phyloP scores from a whole-genome alignment of 345 rosid species.

The Kandelia obovata region DNA sequence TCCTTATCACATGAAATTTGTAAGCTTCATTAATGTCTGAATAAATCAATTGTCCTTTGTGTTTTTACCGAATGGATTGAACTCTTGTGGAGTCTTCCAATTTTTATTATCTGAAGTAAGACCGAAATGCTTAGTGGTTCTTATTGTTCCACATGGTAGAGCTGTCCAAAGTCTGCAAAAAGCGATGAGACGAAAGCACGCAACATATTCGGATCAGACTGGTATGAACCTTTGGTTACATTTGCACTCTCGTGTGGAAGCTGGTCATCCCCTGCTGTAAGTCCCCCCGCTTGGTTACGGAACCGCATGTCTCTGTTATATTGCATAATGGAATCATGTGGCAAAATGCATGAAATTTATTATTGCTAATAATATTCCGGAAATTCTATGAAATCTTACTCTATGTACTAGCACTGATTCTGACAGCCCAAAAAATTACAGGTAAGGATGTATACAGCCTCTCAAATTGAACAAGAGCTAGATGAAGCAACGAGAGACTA shows the following conservation, averaged over 20 bases:
- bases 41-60: background rate
- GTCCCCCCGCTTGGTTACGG: slow-evolving; percentile 17
- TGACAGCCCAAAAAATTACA: slow-evolving; percentile 17
- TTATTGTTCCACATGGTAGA: slow-evolving; percentile 32
- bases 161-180: slow-evolving; percentile 64
- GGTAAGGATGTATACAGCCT: slow-evolving; percentile 80
- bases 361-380: too few species aligned
- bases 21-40: slow-evolving; percentile 31
- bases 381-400: too few species aligned
- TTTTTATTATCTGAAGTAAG: background rate
- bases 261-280: slow-evolving; percentile 92
- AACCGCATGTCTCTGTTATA: background rate
- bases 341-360: too few species aligned
- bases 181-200: slow-evolving; percentile 67
- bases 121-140: background rate
- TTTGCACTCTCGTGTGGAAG: slow-evolving; percentile 92
- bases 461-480: slow-evolving; percentile 66
- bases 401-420: too few species aligned
- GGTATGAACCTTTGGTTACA: slow-evolving; percentile 86
- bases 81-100: background rate
- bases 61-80: background rate
- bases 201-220: slow-evolving; percentile 64
- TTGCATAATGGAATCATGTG: too few species aligned
- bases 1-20: slow-evolving; percentile 87
- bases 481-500: slow-evolving; percentile 79